Conservation (phyloP, 495 filamentous ascomycete genomes). For the Hyaloscypha finlandica region DNA sequence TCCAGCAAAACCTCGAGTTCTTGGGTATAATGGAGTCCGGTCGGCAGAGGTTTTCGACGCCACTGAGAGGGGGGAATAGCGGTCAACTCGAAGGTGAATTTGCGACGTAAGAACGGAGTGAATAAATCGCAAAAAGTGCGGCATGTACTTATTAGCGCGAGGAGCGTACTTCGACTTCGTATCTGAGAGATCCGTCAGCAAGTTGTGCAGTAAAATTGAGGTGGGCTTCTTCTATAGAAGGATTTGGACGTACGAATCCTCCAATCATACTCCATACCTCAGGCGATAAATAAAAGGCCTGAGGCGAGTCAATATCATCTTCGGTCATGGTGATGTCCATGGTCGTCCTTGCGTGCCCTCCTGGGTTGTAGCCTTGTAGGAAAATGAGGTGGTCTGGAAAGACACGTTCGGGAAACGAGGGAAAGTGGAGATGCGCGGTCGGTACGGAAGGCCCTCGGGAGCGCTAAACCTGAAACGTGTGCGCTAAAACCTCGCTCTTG, state of each 20-base stretch:
- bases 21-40: neutral
- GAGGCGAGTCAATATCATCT: neutral
- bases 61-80: neutral
- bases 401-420: neutral
- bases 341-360: neutral
- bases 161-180: constrained; percentile 1
- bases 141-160: neutral
- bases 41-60: neutral
- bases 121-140: neutral
- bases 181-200: neutral
- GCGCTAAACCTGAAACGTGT: neutral
- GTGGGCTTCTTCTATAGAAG: neutral
- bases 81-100: neutral
- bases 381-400: neutral
- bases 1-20: neutral
- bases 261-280: constrained; percentile 18
- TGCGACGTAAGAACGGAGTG: neutral
- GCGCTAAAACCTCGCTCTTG: neutral
- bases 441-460: neutral
- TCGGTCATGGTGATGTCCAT: neutral
- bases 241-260: neutral
- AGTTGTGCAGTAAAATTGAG: neutral
- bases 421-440: too few relatives aligned
- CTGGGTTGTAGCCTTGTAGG: neutral
- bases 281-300: neutral